A percentile compares a stretch with the other conserved stretches of the same genome.
Conservation (phyloP, 768 basidiomycete genomes). For the Podaxis carcinomalis region DNA sequence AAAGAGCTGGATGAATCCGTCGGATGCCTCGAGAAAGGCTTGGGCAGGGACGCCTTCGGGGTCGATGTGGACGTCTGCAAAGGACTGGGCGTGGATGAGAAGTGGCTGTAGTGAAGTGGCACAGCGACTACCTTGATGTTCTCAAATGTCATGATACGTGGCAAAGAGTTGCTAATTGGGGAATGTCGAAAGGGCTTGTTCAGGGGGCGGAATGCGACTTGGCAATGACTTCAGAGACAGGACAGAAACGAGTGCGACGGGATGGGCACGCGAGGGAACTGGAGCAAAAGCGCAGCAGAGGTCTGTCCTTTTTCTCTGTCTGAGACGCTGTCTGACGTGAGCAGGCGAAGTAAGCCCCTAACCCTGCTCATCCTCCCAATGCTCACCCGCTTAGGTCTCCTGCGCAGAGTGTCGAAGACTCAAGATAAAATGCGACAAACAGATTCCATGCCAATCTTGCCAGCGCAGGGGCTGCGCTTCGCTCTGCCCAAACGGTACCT, state of each 20-base stretch:
- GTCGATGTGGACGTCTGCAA: conserved; percentile 77
- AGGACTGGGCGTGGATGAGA: conserved; percentile 54
- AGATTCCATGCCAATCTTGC: conserved; percentile 76
- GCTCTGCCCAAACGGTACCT: conserved; percentile 64
- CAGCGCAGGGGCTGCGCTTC: conserved; percentile 68
- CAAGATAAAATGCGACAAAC: conserved; percentile 82
- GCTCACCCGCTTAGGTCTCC: conserved; percentile 45
- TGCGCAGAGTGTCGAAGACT: conserved; percentile 79
- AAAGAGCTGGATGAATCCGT: conserved; percentile 76
- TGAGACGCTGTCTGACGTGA: conserved; percentile 1
- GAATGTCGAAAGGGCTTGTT: neutral
- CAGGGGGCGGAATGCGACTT: neutral
- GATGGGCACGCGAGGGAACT: conserved; percentile 56
- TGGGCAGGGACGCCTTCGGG: conserved; percentile 74
- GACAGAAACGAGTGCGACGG: conserved; percentile 38
- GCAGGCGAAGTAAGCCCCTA: conserved; percentile 24
- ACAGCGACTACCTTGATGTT: neutral
- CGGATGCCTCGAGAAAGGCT: conserved; percentile 82
- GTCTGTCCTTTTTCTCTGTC: conserved; percentile 14
- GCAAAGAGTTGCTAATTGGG: neutral
- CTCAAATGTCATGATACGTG: neutral
- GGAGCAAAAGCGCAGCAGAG: conserved; percentile 66
- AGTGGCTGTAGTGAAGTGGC: neutral
- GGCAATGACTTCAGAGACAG: neutral
- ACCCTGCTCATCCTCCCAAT: neutral